A percentile compares a stretch with the other conserved stretches of the same genome.
These are phyloP conservation scores for Globisporangium mamillatum DNA, from an alignment of 352 stramenopile genomes.

Conservation along the genomic window DNA sequence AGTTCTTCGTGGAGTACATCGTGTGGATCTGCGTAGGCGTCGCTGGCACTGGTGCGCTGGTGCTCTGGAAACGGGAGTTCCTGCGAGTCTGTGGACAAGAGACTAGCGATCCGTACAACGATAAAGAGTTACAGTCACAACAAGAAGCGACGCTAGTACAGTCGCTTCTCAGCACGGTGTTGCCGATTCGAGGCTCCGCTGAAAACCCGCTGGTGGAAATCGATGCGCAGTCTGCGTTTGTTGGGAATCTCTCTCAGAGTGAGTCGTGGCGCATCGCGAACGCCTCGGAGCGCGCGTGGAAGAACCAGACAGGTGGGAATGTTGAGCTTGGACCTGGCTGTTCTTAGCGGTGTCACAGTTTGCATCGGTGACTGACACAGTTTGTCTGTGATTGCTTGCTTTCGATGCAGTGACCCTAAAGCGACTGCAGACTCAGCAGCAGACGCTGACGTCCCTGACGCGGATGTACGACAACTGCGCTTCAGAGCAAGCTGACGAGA, in stretches of 20 bases:
- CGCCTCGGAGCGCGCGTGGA: slow-evolving; percentile 3
- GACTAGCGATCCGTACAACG: not conserved
- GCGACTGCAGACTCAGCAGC: not conserved
- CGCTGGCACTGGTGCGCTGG: slow-evolving; percentile 32
- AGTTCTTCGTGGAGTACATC: slow-evolving; percentile 36
- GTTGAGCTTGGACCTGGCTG: not conserved
- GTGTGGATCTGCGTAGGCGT: slow-evolving; percentile 32
- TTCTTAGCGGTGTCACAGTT: not conserved
- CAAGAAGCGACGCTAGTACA: slow-evolving; percentile 2
- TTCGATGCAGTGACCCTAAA: not conserved
- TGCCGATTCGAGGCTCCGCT: slow-evolving; percentile 9
- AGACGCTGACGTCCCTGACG: slow-evolving; percentile 4
- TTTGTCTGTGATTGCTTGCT: not conserved
- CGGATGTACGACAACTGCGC: slow-evolving; percentile 8
- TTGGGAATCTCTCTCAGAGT: not conserved
- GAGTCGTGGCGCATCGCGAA: slow-evolving; percentile 1
- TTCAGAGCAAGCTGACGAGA: not conserved
- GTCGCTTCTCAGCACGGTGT: slow-evolving; percentile 6
- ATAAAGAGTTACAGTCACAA: not conserved
- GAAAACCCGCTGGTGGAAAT: slow-evolving; percentile 6
- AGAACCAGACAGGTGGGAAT: slow-evolving; percentile 10
- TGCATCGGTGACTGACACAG: not conserved
- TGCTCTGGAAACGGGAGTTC: slow-evolving; percentile 44
- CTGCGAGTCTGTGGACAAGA: slow-evolving; percentile 10
- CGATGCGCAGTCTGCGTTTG: slow-evolving; percentile 1